Evolutionary conservation across 495 filamentous ascomycete genomes (phyloP).

Genomic region (Trichocladium uniseriatum): DNA sequence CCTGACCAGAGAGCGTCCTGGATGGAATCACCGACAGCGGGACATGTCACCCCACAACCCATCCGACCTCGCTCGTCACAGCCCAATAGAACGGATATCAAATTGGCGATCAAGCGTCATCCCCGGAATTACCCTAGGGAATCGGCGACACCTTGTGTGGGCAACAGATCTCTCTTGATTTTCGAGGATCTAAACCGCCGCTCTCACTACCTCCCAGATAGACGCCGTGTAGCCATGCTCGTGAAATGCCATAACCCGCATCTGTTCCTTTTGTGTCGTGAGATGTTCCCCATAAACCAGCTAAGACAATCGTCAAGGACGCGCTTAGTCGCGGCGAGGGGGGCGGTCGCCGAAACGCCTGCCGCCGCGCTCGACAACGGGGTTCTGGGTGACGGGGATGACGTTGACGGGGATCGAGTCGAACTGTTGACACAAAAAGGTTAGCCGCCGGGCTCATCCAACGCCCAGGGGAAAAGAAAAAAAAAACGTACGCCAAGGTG

Average conservation of each 20-base stretch:
- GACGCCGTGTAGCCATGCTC: slow-evolving; percentile 42
- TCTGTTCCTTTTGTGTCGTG: slow-evolving; percentile 9
- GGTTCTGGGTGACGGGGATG: slow-evolving; percentile 78
- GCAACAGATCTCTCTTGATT: slow-evolving; percentile 47
- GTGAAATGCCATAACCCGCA: slow-evolving; percentile 25
- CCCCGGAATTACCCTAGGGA: slow-evolving; percentile 46
- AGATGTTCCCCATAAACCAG: slow-evolving; percentile 11
- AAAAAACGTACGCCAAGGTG: slow-evolving; percentile 77
- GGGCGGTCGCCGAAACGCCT: slow-evolving; percentile 40
- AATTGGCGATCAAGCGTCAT: slow-evolving; percentile 92
- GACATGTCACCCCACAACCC: background rate
- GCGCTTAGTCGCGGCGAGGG: slow-evolving; percentile 36
- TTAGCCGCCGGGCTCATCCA: slow-evolving; percentile 11
- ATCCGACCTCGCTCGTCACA: too few relatives aligned
- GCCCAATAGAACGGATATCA: slow-evolving; percentile 14
- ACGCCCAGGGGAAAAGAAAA: background rate
- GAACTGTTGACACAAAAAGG: slow-evolving; percentile 52
- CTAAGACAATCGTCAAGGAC: slow-evolving; percentile 1
- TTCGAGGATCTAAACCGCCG: slow-evolving; percentile 34
- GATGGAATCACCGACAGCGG: background rate
- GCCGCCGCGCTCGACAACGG: slow-evolving; percentile 67
- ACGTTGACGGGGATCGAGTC: slow-evolving; percentile 95
- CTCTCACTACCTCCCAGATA: slow-evolving; percentile 38
- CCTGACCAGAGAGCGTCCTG: background rate
- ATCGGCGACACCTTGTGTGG: slow-evolving; percentile 81